Base-by-base conservation (phyloP, 805 yeast genomes). In the Kodamaea nitidulidarum region DNA sequence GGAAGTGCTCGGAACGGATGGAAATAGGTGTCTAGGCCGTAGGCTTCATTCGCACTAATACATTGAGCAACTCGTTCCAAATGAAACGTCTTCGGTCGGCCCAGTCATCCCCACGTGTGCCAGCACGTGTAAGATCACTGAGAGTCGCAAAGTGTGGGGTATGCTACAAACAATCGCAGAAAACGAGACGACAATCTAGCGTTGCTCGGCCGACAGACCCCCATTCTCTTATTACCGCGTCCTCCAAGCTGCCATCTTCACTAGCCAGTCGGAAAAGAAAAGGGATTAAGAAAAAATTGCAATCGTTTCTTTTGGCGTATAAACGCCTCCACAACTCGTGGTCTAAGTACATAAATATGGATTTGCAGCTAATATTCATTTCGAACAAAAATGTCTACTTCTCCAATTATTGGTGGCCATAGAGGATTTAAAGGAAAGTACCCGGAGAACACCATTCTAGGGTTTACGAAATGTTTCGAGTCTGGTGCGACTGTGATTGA, bases 341-440 rank as follows among this genome's bases (percentile, higher is more conserved):
- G 31, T 14, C 31, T 5, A 7, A 4, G 14, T 27, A 27, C 12
- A 27, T 27, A 27, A 14, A 27, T 27, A 12, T 27, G 15, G 16
- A 27, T 27, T 27, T 27, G 31, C 31, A 27, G 31, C 31, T 20
- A 20, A 6, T 6, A 6, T 20, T 20, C 7, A 20, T 20, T 20
- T 20, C 8, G 7, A 20, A 6, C 22, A 20, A 28, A 15, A 8
- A 30, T 30, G 32, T 14, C 32, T 3, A 14, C 32, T 14, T 43
- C 46, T n/a, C 60, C 67, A 2, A 51, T 58, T 0, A 61, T 67
- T 7, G 58, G 60, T 5, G 74, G 74, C 35, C 74, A 68, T 43
- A 56, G 74, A 36, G 74, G 74, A 0, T 68, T 61, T 49, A 68
- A 68, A 42, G 69, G 59, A 26, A 50, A 57, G 33, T 62, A 58